Evolutionary conservation across 805 yeast species (phyloP), one percentile per base, ranked within the genome.

Genomic region (Candida silvicultrix): DNA sequence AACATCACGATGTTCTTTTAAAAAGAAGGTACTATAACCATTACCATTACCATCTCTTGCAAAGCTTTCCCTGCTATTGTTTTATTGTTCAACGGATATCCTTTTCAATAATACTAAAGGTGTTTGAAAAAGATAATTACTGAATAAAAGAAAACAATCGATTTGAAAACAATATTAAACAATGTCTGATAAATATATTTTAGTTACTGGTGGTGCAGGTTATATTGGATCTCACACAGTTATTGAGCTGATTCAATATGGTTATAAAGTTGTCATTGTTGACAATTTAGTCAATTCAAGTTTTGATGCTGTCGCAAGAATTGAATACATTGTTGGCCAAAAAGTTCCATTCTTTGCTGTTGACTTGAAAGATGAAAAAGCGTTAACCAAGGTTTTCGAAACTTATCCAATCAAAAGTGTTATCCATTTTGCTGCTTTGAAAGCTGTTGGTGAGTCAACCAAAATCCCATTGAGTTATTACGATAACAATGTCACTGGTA

Each of bases 221-320:
- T 86, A 86, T 65, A 85, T 87, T 57, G 95, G 94, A 22, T 83
- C 92, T 10, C 94, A 86, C 60, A 83, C 92, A 1, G 86, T 76
- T 16, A 78, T 80, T 41, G 85, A 79, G 55, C 71, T 83, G 44
- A 60, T 81, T 42, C 73, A 75, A 49, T 71, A 76, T 44, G 88
- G 87, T 22, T 75, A 80, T 56, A 74, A 81, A 25, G 88, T 85
- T 29, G 81, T 86, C n/a, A 75, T 86, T 39, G 78, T 82, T 20
- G 95, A 86, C 63, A 83, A 82, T 62, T 68, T 83, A 48, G 66
- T 71, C 56, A 86, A 83, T 57, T 81, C 94, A 2, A 74, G 81
- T 36, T 73, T 74, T 53, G 88, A 82, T 51, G 79, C 89, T 2
- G 69, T 85, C 46, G 72, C 79, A 14, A 71, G 89, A 49, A 68